Evolutionary conservation across 306 rosid genomes (phyloP), one percentile per base, ranked within the genome.

Genomic region (Clitoria ternatea): DNA sequence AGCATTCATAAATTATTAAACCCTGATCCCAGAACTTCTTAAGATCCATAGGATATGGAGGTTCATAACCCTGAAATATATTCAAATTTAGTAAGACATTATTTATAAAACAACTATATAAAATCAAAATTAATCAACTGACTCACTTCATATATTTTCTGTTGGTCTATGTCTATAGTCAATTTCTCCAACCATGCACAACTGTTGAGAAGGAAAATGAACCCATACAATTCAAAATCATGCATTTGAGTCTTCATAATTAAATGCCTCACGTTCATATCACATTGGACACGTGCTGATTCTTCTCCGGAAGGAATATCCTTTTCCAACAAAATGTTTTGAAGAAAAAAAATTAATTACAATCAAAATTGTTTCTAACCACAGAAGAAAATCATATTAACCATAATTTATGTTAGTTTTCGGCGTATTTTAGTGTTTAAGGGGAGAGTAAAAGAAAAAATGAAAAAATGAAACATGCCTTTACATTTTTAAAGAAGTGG

Each of bases 161-260:
- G 53, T 20, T 6, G 49, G 27, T 47, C 60, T 6, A 83, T 29
- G 2, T 74, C 33, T 5, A 89, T 1, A 3, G 88, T 87, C 11
- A 87, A 80, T 29, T 56, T 83, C 52, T 75, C 71, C 59, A 87
- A 22, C 5, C 0, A 2, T 27, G 83, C 74, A 30, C 82, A 85
- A 59, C 85, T 85, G 17, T 47, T 30, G 13, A 89, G 73, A 50
- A 89, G 68, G 52, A 77, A 89, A 6, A 40, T 45, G 68, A 83
- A 72, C 33, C 87, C 92, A 0, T 3, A 61, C 7, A 67, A 52
- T 57, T 87, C 90, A 26, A 63, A 2, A 0, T 70, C 32, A 42
- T 87, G 87, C 75, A 89, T 4, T 0, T 61, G 36, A 2, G 83
- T 72, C 17, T 83, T 87, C 70, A 85, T 0, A 35, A 5, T 87